Conservation (phyloP, 2,329 filamentous ascomycete species). For the Bipolaris sorokiniana region DNA sequence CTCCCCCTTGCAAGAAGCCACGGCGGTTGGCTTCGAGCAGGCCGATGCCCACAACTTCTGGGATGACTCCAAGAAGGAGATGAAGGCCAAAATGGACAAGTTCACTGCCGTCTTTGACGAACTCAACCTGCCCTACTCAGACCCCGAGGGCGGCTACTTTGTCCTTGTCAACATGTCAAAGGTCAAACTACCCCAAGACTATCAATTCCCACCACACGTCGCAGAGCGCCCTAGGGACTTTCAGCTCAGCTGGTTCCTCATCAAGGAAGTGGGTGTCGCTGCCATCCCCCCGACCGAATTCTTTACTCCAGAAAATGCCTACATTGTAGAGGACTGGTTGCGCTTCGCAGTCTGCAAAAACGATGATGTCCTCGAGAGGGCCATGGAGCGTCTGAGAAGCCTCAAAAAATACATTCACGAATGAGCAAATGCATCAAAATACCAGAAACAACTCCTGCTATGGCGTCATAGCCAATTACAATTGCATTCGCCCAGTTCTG, state of each 20-base stretch:
- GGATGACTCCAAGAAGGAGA: slow-evolving; percentile 80
- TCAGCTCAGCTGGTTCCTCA: slow-evolving; percentile 94
- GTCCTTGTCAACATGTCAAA: slow-evolving; percentile 92
- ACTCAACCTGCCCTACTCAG: slow-evolving; percentile 69
- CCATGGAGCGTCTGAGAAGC: slow-evolving; percentile 57
- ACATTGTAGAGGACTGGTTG: slow-evolving; percentile 90
- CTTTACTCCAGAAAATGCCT: slow-evolving; percentile 83
- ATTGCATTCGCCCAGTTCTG: neutral
- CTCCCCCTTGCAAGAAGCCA: slow-evolving; percentile 91
- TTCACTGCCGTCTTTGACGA: slow-evolving; percentile 73
- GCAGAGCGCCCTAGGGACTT: slow-evolving; percentile 88
- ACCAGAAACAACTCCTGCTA: no score
- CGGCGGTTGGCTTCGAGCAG: slow-evolving; percentile 90
- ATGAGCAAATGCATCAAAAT: slow-evolving; percentile 2
- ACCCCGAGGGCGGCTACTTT: slow-evolving; percentile 97
- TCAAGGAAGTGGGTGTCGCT: slow-evolving; percentile 93
- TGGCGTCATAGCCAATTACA: neutral
- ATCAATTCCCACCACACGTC: slow-evolving; percentile 89
- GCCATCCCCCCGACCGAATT: slow-evolving; percentile 98
- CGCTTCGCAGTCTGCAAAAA: slow-evolving; percentile 97
- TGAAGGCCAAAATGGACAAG: slow-evolving; percentile 84
- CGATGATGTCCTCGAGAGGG: slow-evolving; percentile 70
- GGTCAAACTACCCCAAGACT: slow-evolving; percentile 81
- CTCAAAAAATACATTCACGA: slow-evolving; percentile 57
- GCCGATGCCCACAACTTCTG: slow-evolving; percentile 87